Conservation (phyloP, 352 stramenopile species). For the Globisporangium perplexum region DNA sequence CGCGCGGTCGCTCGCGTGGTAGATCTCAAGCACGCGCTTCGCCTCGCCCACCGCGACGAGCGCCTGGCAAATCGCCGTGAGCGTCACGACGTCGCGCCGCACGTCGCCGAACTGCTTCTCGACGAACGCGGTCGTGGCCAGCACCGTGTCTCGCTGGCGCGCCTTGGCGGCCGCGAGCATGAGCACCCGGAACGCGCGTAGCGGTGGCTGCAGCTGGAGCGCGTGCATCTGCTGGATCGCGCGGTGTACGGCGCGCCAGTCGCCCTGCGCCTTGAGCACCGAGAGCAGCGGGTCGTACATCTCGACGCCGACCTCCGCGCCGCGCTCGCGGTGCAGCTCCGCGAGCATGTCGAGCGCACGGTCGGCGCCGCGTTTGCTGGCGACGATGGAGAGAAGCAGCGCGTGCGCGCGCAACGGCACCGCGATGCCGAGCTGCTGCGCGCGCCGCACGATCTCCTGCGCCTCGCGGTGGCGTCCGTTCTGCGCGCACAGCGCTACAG, state of each 20-base stretch:
- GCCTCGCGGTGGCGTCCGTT: slow-evolving; percentile 50
- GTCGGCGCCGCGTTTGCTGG: slow-evolving; percentile 42
- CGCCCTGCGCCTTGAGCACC: slow-evolving; percentile 46
- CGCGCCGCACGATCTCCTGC: slow-evolving; percentile 30
- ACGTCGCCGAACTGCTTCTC: slow-evolving; percentile 28
- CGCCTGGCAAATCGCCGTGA: slow-evolving; percentile 63
- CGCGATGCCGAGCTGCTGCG: slow-evolving; percentile 30
- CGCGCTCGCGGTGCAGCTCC: slow-evolving; percentile 19
- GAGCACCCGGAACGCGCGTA: slow-evolving; percentile 54
- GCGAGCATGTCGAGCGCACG: slow-evolving; percentile 33
- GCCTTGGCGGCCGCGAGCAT: slow-evolving; percentile 49
- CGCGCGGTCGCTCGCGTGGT: slow-evolving; percentile 26
- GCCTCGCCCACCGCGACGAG: slow-evolving; percentile 40
- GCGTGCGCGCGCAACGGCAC: slow-evolving; percentile 29
- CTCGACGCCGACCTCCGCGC: slow-evolving; percentile 12
- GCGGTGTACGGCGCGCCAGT: slow-evolving; percentile 52
- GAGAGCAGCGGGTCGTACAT: slow-evolving; percentile 53
- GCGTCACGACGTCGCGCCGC: slow-evolving; percentile 34
- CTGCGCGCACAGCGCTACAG: slow-evolving; percentile 35
- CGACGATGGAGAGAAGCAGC: slow-evolving; percentile 40
- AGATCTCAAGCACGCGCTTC: slow-evolving; percentile 37
- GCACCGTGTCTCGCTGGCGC: slow-evolving; percentile 34
- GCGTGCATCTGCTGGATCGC: slow-evolving; percentile 64
- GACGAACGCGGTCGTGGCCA: slow-evolving; percentile 43
- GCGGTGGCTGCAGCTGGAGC: slow-evolving; percentile 31